Evolutionary conservation across 2,329 filamentous ascomycete species (phyloP), one percentile per base, ranked within the genome.

Genomic region (Calonectria ilicicola): DNA sequence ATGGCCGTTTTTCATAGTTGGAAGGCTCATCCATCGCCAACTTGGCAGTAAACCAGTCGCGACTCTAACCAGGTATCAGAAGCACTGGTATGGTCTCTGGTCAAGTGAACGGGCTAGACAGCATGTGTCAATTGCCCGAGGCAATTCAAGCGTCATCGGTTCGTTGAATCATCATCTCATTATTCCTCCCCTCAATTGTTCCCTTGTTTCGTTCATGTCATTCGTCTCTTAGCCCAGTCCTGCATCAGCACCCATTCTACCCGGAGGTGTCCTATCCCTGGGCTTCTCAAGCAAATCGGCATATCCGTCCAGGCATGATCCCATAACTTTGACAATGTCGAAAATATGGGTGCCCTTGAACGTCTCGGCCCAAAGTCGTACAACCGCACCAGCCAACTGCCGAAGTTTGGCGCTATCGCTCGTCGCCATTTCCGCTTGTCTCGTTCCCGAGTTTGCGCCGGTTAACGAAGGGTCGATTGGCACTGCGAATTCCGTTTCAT

Each of bases 301-400:
- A 76, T 91, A 91, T 5, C 86, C 86, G 69, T 91, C 90, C 63
- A 92, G 78, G 19, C 89, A 89, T 19, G 85, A 84, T 0, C 89
- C 90, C 85, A 92, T 90, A 3, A 89, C 87, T 77, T 88, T 88
- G 49, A 91, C 87, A 72, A 91, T 86, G 70, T 91, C 90, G 76
- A 91, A 92, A 8, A 91, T 88, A 76, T 92, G 90, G 14, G 87
- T 87, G 14, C 90, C 90, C 73, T 91, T 91, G 80, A 92, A 92
- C 1, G 89, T 89, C 79, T 91, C 90, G 0, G 90, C 89, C 90
- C 90, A 92, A 2, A 92, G 84, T 40, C 89, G 85, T 38, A 91
- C 87, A 29, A 92, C 90, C 0, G 90, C 90, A 17, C 86, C 87
- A 0, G 90, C 89, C 6, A 92, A 83, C 76, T 90, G 89, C 19